Evolutionary conservation across 78 protist genomes (phyloP).

Genomic region (Dictyostelium intermedium): DNA sequence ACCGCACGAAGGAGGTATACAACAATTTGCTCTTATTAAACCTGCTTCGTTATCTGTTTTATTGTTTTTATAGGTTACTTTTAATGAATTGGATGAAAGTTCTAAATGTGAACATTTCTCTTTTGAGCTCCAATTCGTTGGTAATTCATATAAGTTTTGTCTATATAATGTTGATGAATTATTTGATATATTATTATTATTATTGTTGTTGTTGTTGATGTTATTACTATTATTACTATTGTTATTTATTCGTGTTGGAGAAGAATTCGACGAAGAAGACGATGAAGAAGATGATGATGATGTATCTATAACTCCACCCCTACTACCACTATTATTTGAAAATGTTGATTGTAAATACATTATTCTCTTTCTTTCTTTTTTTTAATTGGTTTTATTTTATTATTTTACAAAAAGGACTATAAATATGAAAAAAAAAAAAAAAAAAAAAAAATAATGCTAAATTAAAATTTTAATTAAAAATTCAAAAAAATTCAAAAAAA

Average conservation of each 20-base stretch:
- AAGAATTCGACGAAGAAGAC: neutral
- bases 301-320: neutral
- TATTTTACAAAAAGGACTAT: neutral
- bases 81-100: neutral
- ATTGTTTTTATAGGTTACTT: slow-evolving; percentile 46
- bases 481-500: neutral
- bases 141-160: slow-evolving; percentile 33
- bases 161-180: slow-evolving; percentile 11
- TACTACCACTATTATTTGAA: neutral
- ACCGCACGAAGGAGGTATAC: slow-evolving; percentile 82
- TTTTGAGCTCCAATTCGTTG: slow-evolving; percentile 71
- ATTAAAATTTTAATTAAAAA: neutral
- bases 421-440: neutral
- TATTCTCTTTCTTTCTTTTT: neutral
- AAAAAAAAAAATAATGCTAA: neutral
- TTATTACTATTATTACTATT: neutral
- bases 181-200: neutral
- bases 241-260: neutral
- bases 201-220: neutral
- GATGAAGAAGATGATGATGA: neutral
- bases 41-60: slow-evolving; percentile 82
- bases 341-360: slow-evolving; percentile 21
- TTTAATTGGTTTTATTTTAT: neutral
- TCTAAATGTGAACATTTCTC: slow-evolving; percentile 45
- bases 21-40: slow-evolving; percentile 63